Percentiles rank a stretch among this genome's conserved stretches.
These are phyloP conservation scores for Podospora fimiseda DNA, from an alignment of 495 filamentous ascomycete genomes.

Conservation along the genomic window DNA sequence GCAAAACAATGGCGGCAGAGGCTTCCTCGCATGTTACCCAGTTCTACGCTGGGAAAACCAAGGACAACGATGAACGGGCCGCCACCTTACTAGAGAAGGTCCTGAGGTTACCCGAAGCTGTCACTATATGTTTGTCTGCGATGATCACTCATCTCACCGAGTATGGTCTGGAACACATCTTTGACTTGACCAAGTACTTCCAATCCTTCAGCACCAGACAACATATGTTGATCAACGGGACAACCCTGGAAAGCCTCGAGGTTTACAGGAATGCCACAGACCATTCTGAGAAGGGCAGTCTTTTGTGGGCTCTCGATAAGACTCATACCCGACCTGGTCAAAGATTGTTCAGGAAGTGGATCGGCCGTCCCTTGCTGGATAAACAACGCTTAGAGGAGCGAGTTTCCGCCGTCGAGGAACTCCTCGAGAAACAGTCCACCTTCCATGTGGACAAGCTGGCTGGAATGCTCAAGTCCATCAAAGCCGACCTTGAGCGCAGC, in stretches of 20 bases:
- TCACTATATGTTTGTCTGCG: constrained; percentile 86
- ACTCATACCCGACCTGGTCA: constrained; percentile 88
- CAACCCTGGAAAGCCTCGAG: constrained; percentile 88
- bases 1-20: constrained; percentile 77
- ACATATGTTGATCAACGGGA: constrained; percentile 95
- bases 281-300: constrained; percentile 73
- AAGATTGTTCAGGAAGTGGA: constrained; percentile 86
- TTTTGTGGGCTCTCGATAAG: constrained; percentile 94
- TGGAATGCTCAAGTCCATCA: constrained; percentile 61
- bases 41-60: constrained; percentile 89
- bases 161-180: constrained; percentile 93
- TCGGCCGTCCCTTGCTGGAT: constrained; percentile 84
- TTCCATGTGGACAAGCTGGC: constrained; percentile 65
- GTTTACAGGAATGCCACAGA: constrained; percentile 96
- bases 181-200: constrained; percentile 95
- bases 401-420: constrained; percentile 83
- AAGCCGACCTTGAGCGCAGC: constrained; percentile 81
- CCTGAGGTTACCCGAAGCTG: constrained; percentile 72
- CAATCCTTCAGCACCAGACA: constrained; percentile 91
- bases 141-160: constrained; percentile 95
- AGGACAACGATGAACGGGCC: constrained; percentile 45
- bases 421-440: constrained; percentile 61
- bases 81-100: constrained; percentile 75
- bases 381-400: constrained; percentile 70
- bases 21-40: constrained; percentile 83